Percentiles rank a stretch among this genome's conserved stretches.
These are phyloP conservation scores for Pichia membranifaciens DNA, from an alignment of 805 yeast genomes.

Conservation along the genomic window DNA sequence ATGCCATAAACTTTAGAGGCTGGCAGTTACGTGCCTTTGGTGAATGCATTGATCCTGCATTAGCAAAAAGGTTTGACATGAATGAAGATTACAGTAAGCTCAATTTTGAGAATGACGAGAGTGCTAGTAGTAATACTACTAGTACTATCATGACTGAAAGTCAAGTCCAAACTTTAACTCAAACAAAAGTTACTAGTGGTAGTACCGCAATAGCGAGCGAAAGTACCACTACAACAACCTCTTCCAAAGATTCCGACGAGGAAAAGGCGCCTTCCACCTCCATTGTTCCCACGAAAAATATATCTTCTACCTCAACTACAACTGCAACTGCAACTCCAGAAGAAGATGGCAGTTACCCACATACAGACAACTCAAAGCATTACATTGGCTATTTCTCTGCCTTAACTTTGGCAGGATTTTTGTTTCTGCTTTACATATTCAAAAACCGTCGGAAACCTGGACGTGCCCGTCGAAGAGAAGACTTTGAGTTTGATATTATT, in stretches of 20 bases:
- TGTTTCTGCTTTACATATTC: conserved; percentile 38
- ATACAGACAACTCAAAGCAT: conserved; percentile 8
- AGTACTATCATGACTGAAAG: conserved; percentile 3
- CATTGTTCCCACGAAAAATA: neutral
- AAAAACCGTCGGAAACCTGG: conserved; percentile 34
- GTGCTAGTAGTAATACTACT: conserved; percentile 15
- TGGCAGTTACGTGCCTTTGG: conserved; percentile 88
- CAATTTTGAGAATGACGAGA: conserved; percentile 21
- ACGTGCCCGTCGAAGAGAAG: conserved; percentile 53
- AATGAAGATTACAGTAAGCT: conserved; percentile 40
- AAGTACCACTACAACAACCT: neutral
- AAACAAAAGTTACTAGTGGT: neutral
- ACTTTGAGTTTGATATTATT: conserved; percentile 72
- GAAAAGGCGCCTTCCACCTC: conserved; percentile 2
- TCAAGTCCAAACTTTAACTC: conserved; percentile 5
- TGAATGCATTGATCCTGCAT: conserved; percentile 57
- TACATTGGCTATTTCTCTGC: conserved; percentile 39
- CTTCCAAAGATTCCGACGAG: conserved; percentile 11
- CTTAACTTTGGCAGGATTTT: conserved; percentile 54
- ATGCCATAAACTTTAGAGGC: conserved; percentile 40
- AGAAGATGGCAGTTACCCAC: conserved; percentile 3
- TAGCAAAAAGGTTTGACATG: conserved; percentile 52
- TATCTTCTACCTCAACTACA: neutral
- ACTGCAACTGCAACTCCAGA: neutral
- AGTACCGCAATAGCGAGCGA: neutral